These are phyloP conservation scores for Cryptosporidium tyzzeri DNA, from an alignment of 169 alveolate species.

Conservation along the genomic window DNA sequence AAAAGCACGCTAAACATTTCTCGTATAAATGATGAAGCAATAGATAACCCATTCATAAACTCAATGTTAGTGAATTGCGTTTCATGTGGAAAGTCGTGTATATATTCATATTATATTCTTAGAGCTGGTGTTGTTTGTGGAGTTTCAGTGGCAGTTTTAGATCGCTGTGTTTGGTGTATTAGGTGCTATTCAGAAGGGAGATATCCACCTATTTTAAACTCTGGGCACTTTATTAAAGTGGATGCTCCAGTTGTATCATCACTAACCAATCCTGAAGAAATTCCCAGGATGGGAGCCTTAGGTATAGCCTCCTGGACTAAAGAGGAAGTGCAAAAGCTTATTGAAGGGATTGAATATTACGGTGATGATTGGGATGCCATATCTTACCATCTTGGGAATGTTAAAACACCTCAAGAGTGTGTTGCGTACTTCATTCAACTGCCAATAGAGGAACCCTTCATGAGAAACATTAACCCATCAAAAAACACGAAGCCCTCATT, in stretches of 20 bases:
- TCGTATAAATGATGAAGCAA: constrained; percentile 18
- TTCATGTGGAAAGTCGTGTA: constrained; percentile 79
- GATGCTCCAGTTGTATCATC: constrained; percentile 52
- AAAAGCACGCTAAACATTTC: background rate
- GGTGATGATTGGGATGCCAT: constrained; percentile 81
- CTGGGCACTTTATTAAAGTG: constrained; percentile 79
- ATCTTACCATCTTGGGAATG: constrained; percentile 77
- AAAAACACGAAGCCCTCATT: constrained; percentile 45
- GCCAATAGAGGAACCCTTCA: constrained; percentile 81
- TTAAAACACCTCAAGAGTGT: constrained; percentile 80
- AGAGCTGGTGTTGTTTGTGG: constrained; percentile 78
- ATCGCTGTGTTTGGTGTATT: constrained; percentile 81
- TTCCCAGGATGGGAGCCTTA: constrained; percentile 10
- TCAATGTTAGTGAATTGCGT: constrained; percentile 72
- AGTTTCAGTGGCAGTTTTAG: constrained; percentile 79
- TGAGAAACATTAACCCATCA: constrained; percentile 74
- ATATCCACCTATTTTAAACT: constrained; percentile 78
- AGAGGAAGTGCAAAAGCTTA: constrained; percentile 62
- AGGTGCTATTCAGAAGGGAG: constrained; percentile 80
- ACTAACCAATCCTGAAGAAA: constrained; percentile 25
- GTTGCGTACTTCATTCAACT: constrained; percentile 78
- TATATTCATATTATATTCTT: constrained; percentile 79
- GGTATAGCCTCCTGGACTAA: constrained; percentile 72
- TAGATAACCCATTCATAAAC: constrained; percentile 48
- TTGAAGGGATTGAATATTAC: constrained; percentile 78